phyloP scores from a whole-genome alignment of 768 basidiomycete species.

The Pleurotus cornucopiae region DNA sequence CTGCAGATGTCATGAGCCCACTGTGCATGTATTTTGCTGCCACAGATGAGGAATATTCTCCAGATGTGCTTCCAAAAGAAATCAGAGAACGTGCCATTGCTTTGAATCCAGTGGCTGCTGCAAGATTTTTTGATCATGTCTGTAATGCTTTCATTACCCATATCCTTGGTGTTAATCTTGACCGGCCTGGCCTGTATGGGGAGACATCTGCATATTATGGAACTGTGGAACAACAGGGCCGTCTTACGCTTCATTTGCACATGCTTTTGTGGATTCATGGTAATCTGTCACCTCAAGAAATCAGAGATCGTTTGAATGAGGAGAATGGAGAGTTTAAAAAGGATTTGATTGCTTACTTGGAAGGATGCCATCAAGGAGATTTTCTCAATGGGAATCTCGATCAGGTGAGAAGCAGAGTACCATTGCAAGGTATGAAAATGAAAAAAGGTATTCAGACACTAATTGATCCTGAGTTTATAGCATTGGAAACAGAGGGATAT shows the following conservation, averaged over 20 bases:
- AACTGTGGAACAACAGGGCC: conserved; percentile 27
- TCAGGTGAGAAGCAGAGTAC: conserved; percentile 13
- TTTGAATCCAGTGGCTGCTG: conserved; percentile 23
- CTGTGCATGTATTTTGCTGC: conserved; percentile 6
- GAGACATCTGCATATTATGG: conserved; percentile 24
- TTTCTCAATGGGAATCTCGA: conserved; percentile 20
- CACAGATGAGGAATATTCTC: not conserved
- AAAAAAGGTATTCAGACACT: not conserved
- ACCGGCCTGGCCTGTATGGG: conserved; percentile 9
- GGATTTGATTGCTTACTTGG: conserved; percentile 23
- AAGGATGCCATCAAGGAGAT: conserved; percentile 25
- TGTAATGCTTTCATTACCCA: conserved; percentile 19
- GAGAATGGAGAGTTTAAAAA: conserved; percentile 19
- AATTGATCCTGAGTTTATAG: not conserved
- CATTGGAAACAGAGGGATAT: no score
- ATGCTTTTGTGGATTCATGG: conserved; percentile 22
- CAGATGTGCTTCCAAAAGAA: not conserved
- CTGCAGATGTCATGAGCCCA: conserved; percentile 4
- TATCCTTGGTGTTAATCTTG: conserved; percentile 16
- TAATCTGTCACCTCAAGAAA: conserved; percentile 10
- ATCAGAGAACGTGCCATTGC: conserved; percentile 10
- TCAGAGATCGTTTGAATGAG: conserved; percentile 12
- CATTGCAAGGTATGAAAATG: not conserved
- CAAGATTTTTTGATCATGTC: conserved; percentile 24
- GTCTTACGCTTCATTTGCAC: conserved; percentile 24